A percentile compares a stretch with the other conserved stretches of the same genome.
Conservation (phyloP, 2,329 filamentous ascomycete genomes). For the Cylindrodendrum hubeiense region DNA sequence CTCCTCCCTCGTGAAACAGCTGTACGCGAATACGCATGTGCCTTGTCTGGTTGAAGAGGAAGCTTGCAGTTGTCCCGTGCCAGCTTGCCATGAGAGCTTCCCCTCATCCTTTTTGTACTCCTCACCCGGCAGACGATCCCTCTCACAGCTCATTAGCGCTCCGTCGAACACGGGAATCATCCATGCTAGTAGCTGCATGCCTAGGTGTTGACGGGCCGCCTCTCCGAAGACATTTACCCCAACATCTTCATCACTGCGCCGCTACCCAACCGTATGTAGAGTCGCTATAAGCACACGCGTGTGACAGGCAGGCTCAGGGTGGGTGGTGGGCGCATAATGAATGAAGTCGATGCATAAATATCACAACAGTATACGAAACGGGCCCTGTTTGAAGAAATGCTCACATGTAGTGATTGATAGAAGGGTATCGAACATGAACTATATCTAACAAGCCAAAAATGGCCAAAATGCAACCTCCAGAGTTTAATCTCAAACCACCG, state of each 20-base stretch:
- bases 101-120: conserved; percentile 7
- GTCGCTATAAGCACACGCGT: too few relatives aligned
- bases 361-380: neutral
- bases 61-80: neutral
- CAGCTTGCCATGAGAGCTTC: neutral
- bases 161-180: neutral
- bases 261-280: neutral
- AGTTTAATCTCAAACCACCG: conserved; percentile 38
- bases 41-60: neutral
- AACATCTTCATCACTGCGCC: neutral
- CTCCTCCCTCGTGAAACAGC: neutral
- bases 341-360: neutral
- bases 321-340: too few relatives aligned
- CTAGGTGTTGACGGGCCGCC: neutral
- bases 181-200: neutral
- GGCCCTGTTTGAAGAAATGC: neutral
- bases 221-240: neutral
- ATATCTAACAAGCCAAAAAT: conserved; percentile 39
- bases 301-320: too few relatives aligned
- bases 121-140: neutral
- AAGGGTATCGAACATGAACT: conserved; percentile 47
- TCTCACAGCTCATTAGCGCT: neutral
- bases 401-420: conserved; percentile 20
- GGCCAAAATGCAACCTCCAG: conserved; percentile 39
- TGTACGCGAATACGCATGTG: neutral